Conservation (phyloP, 805 yeast species). For the Priceomyces haplophilus region DNA sequence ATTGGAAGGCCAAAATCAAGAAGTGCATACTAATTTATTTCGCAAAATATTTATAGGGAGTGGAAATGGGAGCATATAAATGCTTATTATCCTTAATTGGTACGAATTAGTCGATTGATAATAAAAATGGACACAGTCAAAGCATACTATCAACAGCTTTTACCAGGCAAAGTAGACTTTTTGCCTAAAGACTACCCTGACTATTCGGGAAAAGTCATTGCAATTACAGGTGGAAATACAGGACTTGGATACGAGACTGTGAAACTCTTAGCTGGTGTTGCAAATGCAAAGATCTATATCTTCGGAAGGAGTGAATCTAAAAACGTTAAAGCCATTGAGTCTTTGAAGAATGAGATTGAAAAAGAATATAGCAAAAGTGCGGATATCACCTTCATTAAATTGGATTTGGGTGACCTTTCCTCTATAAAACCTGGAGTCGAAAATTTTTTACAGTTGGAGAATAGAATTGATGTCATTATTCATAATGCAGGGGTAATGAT, state of each 20-base stretch:
- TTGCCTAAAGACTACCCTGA: conserved; percentile 32
- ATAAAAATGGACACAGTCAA: not conserved
- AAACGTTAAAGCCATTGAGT: conserved; percentile 24
- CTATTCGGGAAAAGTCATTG: conserved; percentile 33
- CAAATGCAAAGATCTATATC: conserved; percentile 27
- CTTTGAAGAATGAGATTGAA: conserved; percentile 20
- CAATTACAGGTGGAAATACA: conserved; percentile 39
- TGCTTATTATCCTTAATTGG: too few relatives aligned
- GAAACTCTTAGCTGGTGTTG: conserved; percentile 18
- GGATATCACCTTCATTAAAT: conserved; percentile 15
- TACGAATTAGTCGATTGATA: too few relatives aligned
- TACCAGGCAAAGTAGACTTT: conserved; percentile 18
- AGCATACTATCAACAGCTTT: not conserved
- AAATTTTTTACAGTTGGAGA: conserved; percentile 15
- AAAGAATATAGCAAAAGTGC: conserved; percentile 14
- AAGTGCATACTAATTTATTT: too few relatives aligned
- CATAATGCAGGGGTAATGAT: conserved; percentile 29
- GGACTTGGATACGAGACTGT: conserved; percentile 33
- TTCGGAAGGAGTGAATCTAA: conserved; percentile 35
- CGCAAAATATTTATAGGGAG: too few relatives aligned
- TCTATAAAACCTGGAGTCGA: conserved; percentile 38
- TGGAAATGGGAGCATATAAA: too few relatives aligned
- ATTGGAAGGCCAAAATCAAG: too few relatives aligned
- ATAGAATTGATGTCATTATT: conserved; percentile 19
- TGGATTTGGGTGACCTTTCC: conserved; percentile 42